phyloP scores from a whole-genome alignment of 2,329 filamentous ascomycete species.

The Septoria petroselini region DNA sequence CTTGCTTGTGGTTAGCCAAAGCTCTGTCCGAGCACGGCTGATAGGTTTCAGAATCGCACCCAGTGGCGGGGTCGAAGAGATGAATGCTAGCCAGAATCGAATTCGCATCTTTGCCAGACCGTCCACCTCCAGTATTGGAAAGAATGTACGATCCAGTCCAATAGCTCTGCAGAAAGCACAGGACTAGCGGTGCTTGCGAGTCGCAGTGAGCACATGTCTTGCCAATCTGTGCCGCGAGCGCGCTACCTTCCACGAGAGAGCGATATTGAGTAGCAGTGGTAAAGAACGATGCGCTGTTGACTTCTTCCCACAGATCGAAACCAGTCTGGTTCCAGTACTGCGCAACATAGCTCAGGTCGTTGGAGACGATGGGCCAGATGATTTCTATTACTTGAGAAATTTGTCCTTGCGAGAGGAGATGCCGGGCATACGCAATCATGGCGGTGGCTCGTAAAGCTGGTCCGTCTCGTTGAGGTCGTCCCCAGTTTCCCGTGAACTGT shows the following conservation, averaged over 20 bases:
- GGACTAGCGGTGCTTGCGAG: conserved; percentile 64
- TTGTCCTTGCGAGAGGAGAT: conserved; percentile 52
- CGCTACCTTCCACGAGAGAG: conserved; percentile 60
- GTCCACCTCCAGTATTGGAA: conserved; percentile 64
- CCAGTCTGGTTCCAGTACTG: conserved; percentile 62
- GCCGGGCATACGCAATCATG: conserved; percentile 68
- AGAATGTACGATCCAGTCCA: conserved; percentile 66
- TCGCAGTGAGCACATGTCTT: conserved; percentile 60
- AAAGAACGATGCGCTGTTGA: conserved; percentile 74
- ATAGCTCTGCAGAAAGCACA: conserved; percentile 72
- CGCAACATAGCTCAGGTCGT: conserved; percentile 71
- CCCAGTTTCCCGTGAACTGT: conserved; percentile 58
- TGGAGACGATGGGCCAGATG: conserved; percentile 71
- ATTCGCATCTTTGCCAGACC: conserved; percentile 70
- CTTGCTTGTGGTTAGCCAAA: conserved; percentile 71
- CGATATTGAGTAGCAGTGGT: conserved; percentile 68
- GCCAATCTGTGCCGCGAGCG: conserved; percentile 63
- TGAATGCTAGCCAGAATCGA: conserved; percentile 56
- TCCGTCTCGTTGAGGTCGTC: conserved; percentile 75
- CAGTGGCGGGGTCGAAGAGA: conserved; percentile 62
- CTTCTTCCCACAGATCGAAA: conserved; percentile 83
- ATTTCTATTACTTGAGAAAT: conserved; percentile 50
- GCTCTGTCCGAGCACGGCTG: conserved; percentile 64
- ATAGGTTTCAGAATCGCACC: conserved; percentile 69
- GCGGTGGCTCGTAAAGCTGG: conserved; percentile 73